These are phyloP conservation scores for Nothophoma quercina DNA, from an alignment of 2,329 filamentous ascomycete species.

Conservation along the genomic window DNA sequence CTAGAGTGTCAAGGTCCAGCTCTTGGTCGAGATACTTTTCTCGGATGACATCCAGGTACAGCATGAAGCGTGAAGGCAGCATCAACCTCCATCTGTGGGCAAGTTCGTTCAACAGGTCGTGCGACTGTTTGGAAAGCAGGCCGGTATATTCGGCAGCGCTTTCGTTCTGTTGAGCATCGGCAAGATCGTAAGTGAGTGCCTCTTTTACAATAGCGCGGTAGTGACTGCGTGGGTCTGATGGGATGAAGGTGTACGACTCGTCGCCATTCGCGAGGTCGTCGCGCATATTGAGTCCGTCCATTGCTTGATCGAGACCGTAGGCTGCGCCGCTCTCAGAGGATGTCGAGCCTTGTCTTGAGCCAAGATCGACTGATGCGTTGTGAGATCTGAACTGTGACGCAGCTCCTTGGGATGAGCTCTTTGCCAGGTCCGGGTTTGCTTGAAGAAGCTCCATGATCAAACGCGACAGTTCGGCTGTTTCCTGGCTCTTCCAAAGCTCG, in stretches of 20 bases:
- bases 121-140: conserved; percentile 75
- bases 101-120: conserved; percentile 84
- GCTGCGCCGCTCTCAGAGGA: conserved; percentile 55
- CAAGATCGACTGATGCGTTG: conserved; percentile 50
- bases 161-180: conserved; percentile 54
- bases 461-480: conserved; percentile 84
- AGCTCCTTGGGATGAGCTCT: conserved; percentile 68
- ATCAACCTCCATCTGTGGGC: conserved; percentile 90
- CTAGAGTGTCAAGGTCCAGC: conserved; percentile 80
- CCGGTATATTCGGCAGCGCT: conserved; percentile 59
- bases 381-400: conserved; percentile 65
- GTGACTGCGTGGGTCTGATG: conserved; percentile 79
- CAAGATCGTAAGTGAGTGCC: conserved; percentile 70
- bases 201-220: conserved; percentile 85
- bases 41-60: conserved; percentile 83
- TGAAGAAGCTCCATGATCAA: conserved; percentile 93
- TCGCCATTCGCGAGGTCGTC: conserved; percentile 61
- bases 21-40: conserved; percentile 88
- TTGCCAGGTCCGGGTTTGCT: conserved; percentile 83
- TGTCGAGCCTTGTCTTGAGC: conserved; percentile 56
- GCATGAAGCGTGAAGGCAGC: conserved; percentile 77
- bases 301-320: conserved; percentile 70
- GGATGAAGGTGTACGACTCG: conserved; percentile 85
- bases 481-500: conserved; percentile 88
- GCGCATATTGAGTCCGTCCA: conserved; percentile 70